Percentiles rank a stretch among this genome's conserved stretches.
phyloP scores from a whole-genome alignment of 345 rosid species.

The Erysimum cheiranthoides region DNA sequence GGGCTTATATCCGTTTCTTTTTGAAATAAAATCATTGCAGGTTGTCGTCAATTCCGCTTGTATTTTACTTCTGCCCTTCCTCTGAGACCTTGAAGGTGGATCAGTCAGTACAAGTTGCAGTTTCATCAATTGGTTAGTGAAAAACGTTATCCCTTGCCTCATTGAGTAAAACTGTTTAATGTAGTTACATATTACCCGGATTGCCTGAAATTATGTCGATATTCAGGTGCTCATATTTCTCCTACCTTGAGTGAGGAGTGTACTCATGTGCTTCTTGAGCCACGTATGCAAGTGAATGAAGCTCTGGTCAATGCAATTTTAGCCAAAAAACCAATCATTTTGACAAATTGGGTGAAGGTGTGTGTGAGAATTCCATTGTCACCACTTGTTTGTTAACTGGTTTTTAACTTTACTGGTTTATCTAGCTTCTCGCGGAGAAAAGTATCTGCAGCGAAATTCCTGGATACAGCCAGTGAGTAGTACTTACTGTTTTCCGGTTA shows the following conservation, averaged over 20 bases:
- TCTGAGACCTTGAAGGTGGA: slow-evolving; percentile 52
- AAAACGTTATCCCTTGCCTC: slow-evolving; percentile 6
- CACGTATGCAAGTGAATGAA: slow-evolving; percentile 54
- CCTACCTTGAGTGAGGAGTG: slow-evolving; percentile 61
- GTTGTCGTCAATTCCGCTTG: slow-evolving; percentile 66
- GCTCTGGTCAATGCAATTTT: slow-evolving; percentile 67
- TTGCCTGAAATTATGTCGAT: slow-evolving; percentile 29
- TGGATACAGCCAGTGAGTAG: slow-evolving; percentile 69
- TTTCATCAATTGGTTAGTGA: slow-evolving; percentile 77
- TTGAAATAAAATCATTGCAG: slow-evolving; percentile 51
- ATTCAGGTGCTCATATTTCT: slow-evolving; percentile 64
- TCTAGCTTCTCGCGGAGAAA: slow-evolving; percentile 77
- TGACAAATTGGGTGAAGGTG: slow-evolving; percentile 78
- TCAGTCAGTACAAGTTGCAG: slow-evolving; percentile 54
- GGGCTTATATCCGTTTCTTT: slow-evolving; percentile 4
- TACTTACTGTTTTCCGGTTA: slow-evolving; percentile 27
- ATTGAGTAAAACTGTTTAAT: slow-evolving; percentile 1
- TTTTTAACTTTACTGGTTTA: slow-evolving; percentile 41
- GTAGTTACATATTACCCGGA: neutral
- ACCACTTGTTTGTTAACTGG: neutral
- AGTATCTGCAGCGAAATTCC: slow-evolving; percentile 70
- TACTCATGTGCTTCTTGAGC: slow-evolving; percentile 74
- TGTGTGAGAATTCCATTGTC: slow-evolving; percentile 13
- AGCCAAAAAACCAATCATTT: slow-evolving; percentile 62
- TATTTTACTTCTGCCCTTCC: slow-evolving; percentile 54